phyloP scores from a whole-genome alignment of 768 basidiomycete genomes.

The Tubosaeta brunneosetosa region DNA sequence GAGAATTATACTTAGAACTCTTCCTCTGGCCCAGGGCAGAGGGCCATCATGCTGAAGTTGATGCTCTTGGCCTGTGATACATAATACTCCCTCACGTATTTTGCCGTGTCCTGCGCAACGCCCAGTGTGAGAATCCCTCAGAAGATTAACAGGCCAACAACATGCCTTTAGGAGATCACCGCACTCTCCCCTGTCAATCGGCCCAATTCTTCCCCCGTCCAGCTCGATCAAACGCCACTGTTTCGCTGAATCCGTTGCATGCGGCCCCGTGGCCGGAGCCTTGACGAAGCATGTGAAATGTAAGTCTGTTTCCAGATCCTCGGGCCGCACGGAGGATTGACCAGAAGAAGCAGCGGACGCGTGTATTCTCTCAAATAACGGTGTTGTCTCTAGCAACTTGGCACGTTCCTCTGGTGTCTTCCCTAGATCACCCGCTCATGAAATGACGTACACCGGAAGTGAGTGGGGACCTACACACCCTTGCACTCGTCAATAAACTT shows the following conservation, averaged over 20 bases:
- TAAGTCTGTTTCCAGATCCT: conserved; percentile 63
- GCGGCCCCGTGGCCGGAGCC: conserved; percentile 43
- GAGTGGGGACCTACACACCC: conserved; percentile 36
- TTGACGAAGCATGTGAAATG: conserved; percentile 88
- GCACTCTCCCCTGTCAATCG: conserved; percentile 73
- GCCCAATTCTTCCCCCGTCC: conserved; percentile 74
- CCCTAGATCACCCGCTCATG: conserved; percentile 33
- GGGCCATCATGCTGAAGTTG: conserved; percentile 47
- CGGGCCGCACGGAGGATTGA: conserved; percentile 57
- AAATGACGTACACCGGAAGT: not conserved
- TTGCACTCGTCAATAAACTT: conserved; percentile 62
- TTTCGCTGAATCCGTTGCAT: conserved; percentile 13
- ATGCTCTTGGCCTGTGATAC: conserved; percentile 36
- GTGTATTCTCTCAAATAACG: conserved; percentile 77
- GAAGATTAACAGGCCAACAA: not conserved
- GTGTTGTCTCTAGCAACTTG: conserved; percentile 65
- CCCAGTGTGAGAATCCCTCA: not conserved
- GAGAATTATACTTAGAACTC: conserved; percentile 6
- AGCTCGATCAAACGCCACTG: conserved; percentile 67
- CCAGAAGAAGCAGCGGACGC: conserved; percentile 62
- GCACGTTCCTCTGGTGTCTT: conserved; percentile 73
- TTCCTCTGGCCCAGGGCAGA: conserved; percentile 31
- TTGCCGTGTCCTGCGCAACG: conserved; percentile 39
- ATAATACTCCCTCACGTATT: conserved; percentile 41
- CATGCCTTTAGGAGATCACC: conserved; percentile 54